Evolutionary conservation across 2,329 filamentous ascomycete species (phyloP).

Genomic region (Fusarium haematococcum): DNA sequence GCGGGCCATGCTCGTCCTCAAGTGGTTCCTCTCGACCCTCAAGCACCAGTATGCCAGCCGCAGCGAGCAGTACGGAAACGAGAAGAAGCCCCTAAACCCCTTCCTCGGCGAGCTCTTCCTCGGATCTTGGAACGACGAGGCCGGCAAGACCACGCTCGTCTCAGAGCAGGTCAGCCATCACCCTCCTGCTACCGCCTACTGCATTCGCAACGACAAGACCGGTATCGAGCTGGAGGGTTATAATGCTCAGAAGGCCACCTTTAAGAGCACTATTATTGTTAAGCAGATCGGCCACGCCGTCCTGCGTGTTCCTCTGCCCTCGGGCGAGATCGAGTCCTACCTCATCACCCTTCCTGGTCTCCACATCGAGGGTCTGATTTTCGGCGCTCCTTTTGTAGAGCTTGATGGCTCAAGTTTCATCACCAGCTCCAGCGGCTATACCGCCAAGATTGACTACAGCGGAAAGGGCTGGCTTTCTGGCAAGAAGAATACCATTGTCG

Average conservation of each 20-base stretch:
- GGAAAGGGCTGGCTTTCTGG: conserved; percentile 95
- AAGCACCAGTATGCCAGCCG: conserved; percentile 84
- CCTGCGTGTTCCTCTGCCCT: conserved; percentile 72
- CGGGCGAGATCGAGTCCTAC: conserved; percentile 73
- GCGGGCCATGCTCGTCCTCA: conserved; percentile 87
- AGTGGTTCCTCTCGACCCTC: conserved; percentile 94
- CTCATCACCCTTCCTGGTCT: conserved; percentile 91
- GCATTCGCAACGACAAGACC: conserved; percentile 86
- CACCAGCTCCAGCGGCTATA: conserved; percentile 85
- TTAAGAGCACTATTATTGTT: conserved; percentile 92
- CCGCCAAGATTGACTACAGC: conserved; percentile 90
- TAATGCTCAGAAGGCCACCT: conserved; percentile 96
- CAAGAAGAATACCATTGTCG: conserved; percentile 92
- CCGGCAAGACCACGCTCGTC: conserved; percentile 85
- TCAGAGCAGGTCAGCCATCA: conserved; percentile 97
- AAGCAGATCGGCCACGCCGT: conserved; percentile 94
- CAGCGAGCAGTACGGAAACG: conserved; percentile 85
- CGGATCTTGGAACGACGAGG: conserved; percentile 86
- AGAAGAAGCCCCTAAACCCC: conserved; percentile 98
- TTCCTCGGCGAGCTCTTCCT: conserved; percentile 96
- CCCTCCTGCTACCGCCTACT: conserved; percentile 93
- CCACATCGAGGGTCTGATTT: conserved; percentile 94
- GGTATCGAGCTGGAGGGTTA: conserved; percentile 87
- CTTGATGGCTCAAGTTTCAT: conserved; percentile 89
- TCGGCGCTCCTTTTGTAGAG: conserved; percentile 89